phyloP scores from a whole-genome alignment of 257 asterid species.

The Cynanchum wilfordii region DNA sequence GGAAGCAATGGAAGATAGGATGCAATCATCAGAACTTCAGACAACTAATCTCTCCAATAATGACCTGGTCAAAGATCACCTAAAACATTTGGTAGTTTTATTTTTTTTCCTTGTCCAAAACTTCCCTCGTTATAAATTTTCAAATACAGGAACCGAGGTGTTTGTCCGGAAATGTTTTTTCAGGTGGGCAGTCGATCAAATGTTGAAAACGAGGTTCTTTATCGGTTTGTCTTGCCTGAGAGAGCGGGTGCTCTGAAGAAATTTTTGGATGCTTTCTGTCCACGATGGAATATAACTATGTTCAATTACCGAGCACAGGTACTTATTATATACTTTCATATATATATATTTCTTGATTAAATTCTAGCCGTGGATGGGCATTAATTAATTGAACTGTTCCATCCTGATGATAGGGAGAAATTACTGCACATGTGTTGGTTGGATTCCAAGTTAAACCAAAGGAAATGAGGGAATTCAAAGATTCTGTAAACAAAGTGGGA shows the following conservation, averaged over 20 bases:
- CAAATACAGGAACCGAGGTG: background rate
- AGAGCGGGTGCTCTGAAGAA: constrained; percentile 85
- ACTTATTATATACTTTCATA: background rate
- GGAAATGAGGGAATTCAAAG: constrained; percentile 63
- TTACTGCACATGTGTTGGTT: constrained; percentile 91
- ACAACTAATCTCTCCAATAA: constrained; percentile 69
- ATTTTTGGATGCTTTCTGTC: constrained; percentile 83
- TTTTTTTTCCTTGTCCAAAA: no score
- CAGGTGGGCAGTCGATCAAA: constrained; percentile 93
- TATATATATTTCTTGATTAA: background rate
- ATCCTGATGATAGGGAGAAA: constrained; percentile 59
- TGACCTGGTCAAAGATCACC: constrained; percentile 90
- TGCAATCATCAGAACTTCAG: constrained; percentile 48
- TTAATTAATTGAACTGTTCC: background rate
- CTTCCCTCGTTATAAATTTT: background rate
- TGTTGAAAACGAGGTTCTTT: constrained; percentile 69
- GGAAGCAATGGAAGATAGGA: constrained; percentile 52
- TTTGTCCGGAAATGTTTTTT: constrained; percentile 15
- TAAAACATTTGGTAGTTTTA: constrained; percentile 70
- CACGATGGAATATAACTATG: constrained; percentile 92
- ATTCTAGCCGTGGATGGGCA: background rate
- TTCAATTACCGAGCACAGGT: constrained; percentile 98
- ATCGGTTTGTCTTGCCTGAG: constrained; percentile 91
- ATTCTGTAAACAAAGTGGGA: constrained; percentile 62
- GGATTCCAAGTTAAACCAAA: constrained; percentile 67